Percentiles rank a stretch among this genome's conserved stretches.
Evolutionary conservation across 805 yeast species (phyloP).

Genomic region (Lipomyces anomalus): DNA sequence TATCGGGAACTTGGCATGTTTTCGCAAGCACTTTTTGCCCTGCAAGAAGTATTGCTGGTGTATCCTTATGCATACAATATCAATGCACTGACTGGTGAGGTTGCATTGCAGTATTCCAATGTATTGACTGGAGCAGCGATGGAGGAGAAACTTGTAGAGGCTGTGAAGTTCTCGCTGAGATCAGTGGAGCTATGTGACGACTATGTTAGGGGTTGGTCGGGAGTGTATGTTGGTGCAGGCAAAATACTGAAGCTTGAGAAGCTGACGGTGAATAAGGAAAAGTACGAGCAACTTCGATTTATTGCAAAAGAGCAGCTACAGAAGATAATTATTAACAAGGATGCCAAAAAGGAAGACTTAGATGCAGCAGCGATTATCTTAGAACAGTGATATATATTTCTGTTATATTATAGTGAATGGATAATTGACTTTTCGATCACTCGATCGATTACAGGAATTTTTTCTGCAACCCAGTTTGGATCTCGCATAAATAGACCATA

Average conservation of each 20-base stretch:
- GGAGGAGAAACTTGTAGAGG: slow-evolving; percentile 26
- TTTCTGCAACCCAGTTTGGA: slow-evolving; percentile 74
- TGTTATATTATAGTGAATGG: neutral
- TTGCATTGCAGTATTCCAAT: slow-evolving; percentile 28
- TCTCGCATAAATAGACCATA: slow-evolving; percentile 70
- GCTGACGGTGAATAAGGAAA: slow-evolving; percentile 22
- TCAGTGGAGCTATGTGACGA: slow-evolving; percentile 71
- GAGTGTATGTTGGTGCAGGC: slow-evolving; percentile 43
- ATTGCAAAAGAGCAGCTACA: slow-evolving; percentile 38
- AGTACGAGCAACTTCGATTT: slow-evolving; percentile 33
- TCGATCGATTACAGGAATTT: slow-evolving; percentile 45
- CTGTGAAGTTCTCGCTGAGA: slow-evolving; percentile 52
- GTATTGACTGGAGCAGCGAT: slow-evolving; percentile 12
- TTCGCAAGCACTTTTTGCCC: slow-evolving; percentile 59
- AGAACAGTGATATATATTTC: slow-evolving; percentile 12
- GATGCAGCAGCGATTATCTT: slow-evolving; percentile 36
- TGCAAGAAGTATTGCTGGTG: slow-evolving; percentile 62
- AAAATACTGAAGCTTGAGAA: slow-evolving; percentile 8
- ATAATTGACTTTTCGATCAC: slow-evolving; percentile 30
- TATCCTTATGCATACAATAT: slow-evolving; percentile 66
- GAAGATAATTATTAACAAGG: slow-evolving; percentile 33
- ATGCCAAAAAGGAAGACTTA: slow-evolving; percentile 35
- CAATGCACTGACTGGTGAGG: slow-evolving; percentile 59
- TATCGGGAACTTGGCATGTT: slow-evolving; percentile 58
- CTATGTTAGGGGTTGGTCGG: slow-evolving; percentile 70